Percentiles rank a stretch among this genome's conserved stretches.
Conservation (phyloP, 306 rosid species). For the Gillenia trifoliata region DNA sequence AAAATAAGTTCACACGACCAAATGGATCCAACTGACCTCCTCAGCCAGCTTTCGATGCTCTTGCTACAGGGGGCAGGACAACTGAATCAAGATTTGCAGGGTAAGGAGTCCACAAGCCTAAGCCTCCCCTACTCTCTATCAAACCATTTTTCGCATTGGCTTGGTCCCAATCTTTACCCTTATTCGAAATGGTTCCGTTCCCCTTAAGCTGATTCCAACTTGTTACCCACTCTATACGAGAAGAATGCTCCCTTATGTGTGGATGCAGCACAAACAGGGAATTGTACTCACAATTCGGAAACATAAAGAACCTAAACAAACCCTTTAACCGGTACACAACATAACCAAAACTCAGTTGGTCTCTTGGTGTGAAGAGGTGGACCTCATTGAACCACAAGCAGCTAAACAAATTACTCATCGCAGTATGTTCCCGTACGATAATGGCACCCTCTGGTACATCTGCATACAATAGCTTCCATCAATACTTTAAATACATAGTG, state of each 20-base stretch:
- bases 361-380: slow-evolving; percentile 94
- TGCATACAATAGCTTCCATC: slow-evolving; percentile 35
- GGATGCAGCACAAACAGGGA: slow-evolving; percentile 95
- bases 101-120: slow-evolving; percentile 89
- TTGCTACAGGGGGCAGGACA: slow-evolving; percentile 60
- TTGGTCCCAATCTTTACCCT: slow-evolving; percentile 62
- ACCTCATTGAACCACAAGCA: slow-evolving; percentile 99
- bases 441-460: slow-evolving; percentile 99
- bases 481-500: slow-evolving; percentile 8
- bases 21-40: slow-evolving; percentile 15
- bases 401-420: slow-evolving; percentile 77
- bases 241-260: slow-evolving; percentile 97
- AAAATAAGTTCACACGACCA: not conserved
- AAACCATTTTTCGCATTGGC: slow-evolving; percentile 45
- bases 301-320: slow-evolving; percentile 68
- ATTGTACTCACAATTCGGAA: slow-evolving; percentile 92
- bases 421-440: slow-evolving; percentile 77
- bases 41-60: slow-evolving; percentile 96
- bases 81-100: slow-evolving; percentile 69
- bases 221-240: slow-evolving; percentile 96
- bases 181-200: slow-evolving; percentile 19
- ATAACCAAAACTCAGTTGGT: slow-evolving; percentile 96
- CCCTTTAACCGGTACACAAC: slow-evolving; percentile 76
- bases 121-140: slow-evolving; percentile 83
- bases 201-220: slow-evolving; percentile 65